A percentile compares a stretch with the other conserved stretches of the same genome.
Conservation (phyloP, 352 stramenopile genomes). For the Halophytophthora batemanensis region DNA sequence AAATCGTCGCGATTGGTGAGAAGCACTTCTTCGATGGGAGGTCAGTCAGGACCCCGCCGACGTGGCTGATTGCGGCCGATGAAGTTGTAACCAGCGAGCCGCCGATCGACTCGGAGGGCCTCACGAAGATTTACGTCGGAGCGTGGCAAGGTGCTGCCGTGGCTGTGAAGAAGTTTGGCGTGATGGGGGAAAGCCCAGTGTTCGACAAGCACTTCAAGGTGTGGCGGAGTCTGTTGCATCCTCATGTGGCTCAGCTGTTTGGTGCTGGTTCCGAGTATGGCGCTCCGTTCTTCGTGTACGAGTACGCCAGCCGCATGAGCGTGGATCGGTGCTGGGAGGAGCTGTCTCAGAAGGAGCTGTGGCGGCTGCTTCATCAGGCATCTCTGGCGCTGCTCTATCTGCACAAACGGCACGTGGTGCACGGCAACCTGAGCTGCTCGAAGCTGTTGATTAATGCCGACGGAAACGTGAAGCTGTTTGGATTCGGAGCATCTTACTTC, state of each 20-base stretch:
- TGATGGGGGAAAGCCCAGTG: conserved; percentile 18
- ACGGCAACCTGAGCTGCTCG: conserved; percentile 37
- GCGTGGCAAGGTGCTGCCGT: conserved; percentile 22
- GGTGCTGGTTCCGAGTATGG: conserved; percentile 17
- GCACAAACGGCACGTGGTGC: conserved; percentile 26
- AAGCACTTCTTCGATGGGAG: too few species aligned
- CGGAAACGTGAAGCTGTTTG: conserved; percentile 27
- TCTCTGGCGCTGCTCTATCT: conserved; percentile 18
- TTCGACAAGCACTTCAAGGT: conserved; percentile 28
- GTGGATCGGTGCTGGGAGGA: conserved; percentile 21
- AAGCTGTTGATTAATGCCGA: conserved; percentile 31
- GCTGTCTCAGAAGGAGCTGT: conserved; percentile 8
- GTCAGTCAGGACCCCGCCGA: too few species aligned
- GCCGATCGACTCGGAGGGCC: too few species aligned
- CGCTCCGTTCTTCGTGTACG: conserved; percentile 30
- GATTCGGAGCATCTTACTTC: conserved; percentile 30
- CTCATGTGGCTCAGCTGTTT: conserved; percentile 26
- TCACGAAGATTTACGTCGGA: conserved; percentile 12
- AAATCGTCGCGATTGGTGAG: too few species aligned
- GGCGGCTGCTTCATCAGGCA: conserved; percentile 10
- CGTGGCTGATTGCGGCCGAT: too few species aligned
- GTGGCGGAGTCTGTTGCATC: conserved; percentile 21
- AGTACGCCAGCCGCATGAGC: conserved; percentile 16
- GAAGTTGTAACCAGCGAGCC: too few species aligned
- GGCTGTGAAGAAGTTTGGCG: conserved; percentile 23